These are phyloP conservation scores for Ceratocystis destructans DNA, from an alignment of 2,329 filamentous ascomycete genomes.

Conservation along the genomic window DNA sequence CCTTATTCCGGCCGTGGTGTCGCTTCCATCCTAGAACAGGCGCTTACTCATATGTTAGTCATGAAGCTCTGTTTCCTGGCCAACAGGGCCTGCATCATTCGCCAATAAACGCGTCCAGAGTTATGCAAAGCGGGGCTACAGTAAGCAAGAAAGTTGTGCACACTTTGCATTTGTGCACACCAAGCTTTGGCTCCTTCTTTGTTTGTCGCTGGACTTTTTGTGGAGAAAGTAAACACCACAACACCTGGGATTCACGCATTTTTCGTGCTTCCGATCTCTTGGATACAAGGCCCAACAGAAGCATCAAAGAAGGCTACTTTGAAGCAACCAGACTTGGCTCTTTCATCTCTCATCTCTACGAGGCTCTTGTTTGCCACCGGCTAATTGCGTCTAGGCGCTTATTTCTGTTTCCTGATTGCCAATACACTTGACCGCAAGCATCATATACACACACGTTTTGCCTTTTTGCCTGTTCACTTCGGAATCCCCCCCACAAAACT, in stretches of 20 bases:
- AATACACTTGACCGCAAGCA: not conserved
- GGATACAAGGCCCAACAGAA: not conserved
- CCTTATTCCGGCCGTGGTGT: too few species aligned
- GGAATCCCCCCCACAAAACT: not conserved
- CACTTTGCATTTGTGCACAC: not conserved
- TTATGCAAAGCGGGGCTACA: not conserved
- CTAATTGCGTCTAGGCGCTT: not conserved
- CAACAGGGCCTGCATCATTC: not conserved
- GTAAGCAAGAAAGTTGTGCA: not conserved
- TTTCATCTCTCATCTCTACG: not conserved
- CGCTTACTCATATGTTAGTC: not conserved
- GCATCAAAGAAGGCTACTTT: not conserved
- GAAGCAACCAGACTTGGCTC: not conserved
- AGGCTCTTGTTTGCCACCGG: not conserved
- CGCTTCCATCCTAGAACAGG: too few species aligned
- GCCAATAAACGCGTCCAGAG: constrained; percentile 9
- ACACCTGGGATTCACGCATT: not conserved
- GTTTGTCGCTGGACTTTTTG: constrained; percentile 2
- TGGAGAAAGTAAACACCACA: constrained; percentile 9
- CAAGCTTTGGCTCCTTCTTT: not conserved
- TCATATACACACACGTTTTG: not conserved
- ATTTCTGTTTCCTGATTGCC: not conserved
- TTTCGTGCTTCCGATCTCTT: not conserved
- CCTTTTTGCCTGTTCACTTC: not conserved
- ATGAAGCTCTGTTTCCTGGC: not conserved